Conservation (phyloP, 2,329 filamentous ascomycete species). For the Ophiocordyceps polyrhachis-furcata region DNA sequence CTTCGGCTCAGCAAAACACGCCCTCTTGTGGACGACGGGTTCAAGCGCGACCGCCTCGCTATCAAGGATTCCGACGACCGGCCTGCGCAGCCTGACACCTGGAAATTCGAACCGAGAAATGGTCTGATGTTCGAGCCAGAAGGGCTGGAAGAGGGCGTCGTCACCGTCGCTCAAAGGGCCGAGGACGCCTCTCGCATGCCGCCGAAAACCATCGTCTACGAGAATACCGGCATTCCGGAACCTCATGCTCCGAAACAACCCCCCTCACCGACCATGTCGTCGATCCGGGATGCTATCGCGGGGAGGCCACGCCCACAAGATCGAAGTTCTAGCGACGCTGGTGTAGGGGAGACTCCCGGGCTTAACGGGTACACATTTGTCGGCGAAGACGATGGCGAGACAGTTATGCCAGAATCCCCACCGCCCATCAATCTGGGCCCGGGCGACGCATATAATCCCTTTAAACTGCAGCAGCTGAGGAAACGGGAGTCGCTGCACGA, state of each 20-base stretch:
- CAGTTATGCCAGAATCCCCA: constrained; percentile 7
- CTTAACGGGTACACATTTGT: constrained; percentile 93
- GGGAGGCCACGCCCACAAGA: constrained; percentile 46
- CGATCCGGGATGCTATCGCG: constrained; percentile 67
- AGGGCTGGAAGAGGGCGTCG: constrained; percentile 35
- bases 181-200: constrained; percentile 54
- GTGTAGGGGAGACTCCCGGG: constrained; percentile 62
- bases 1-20: constrained; percentile 27
- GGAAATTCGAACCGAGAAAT: constrained; percentile 61
- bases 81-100: constrained; percentile 59
- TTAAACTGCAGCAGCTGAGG: constrained; percentile 57
- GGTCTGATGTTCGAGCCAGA: constrained; percentile 71
- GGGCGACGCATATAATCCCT: constrained; percentile 53
- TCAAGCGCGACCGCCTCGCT: constrained; percentile 36
- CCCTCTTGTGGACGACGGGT: constrained; percentile 36
- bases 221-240: constrained; percentile 61
- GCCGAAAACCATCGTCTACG: constrained; percentile 60
- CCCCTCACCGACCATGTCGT: constrained; percentile 66
- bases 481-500: constrained; percentile 68
- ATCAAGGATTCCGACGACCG: constrained; percentile 51
- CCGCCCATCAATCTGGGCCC: constrained; percentile 38
- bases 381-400: constrained; percentile 44
- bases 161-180: constrained; percentile 48
- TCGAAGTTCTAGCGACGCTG: constrained; percentile 35
- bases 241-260: constrained; percentile 28